Evolutionary conservation across 805 yeast species (phyloP).

Genomic region (Ogataea wickerhamii): DNA sequence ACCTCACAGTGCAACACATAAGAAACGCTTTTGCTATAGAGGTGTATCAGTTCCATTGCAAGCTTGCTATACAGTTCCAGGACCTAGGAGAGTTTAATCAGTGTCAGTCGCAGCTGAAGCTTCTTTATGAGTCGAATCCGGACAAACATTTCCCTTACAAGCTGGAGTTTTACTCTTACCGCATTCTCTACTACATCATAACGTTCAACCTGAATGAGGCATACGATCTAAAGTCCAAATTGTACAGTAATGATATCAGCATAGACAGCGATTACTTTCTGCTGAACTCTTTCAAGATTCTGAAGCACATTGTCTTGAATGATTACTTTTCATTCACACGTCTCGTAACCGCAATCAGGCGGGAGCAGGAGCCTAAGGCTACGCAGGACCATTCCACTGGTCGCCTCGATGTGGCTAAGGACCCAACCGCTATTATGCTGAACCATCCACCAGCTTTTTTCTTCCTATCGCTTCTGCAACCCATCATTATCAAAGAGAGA

Average conservation of each 20-base stretch:
- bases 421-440: constrained; percentile 19
- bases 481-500: constrained; percentile 56
- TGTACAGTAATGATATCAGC: constrained; percentile 13
- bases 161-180: constrained; percentile 68
- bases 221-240: constrained; percentile 36
- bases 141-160: constrained; percentile 29
- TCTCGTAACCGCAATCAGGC: constrained; percentile 27
- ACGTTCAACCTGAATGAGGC: constrained; percentile 64
- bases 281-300: constrained; percentile 34
- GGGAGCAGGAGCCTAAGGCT: constrained; percentile 31
- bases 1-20: constrained; percentile 86
- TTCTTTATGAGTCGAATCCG: constrained; percentile 47
- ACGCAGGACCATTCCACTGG: constrained; percentile 2
- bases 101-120: constrained; percentile 78
- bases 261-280: constrained; percentile 24
- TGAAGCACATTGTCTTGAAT: constrained; percentile 33
- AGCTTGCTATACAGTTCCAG: constrained; percentile 75
- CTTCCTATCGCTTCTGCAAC: constrained; percentile 39
- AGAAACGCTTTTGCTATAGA: constrained; percentile 68
- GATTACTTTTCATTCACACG: constrained; percentile 55
- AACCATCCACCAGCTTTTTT: constrained; percentile 22
- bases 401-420: constrained; percentile 3
- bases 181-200: constrained; percentile 69
- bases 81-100: constrained; percentile 96
- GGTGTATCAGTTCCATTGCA: constrained; percentile 84